Evolutionary conservation across 2,329 filamentous ascomycete species (phyloP).

Genomic region (Colletotrichum tamarilloi): DNA sequence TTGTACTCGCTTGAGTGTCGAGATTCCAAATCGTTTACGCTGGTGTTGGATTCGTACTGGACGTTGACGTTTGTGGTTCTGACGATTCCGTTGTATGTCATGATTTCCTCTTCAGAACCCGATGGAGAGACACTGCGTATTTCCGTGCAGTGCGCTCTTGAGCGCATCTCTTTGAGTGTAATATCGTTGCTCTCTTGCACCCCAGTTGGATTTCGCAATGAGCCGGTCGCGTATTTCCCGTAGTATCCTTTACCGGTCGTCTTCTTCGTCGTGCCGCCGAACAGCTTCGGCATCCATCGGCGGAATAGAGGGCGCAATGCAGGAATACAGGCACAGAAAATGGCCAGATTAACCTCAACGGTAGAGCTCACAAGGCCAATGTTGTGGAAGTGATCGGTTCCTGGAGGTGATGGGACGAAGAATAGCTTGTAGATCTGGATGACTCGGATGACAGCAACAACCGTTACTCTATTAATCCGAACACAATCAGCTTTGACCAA

Average conservation of each 20-base stretch:
- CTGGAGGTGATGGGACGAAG: conserved; percentile 11
- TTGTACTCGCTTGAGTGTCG: not conserved
- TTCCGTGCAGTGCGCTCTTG: conserved; percentile 40
- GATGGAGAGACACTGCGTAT: conserved; percentile 47
- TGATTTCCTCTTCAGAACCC: conserved; percentile 50
- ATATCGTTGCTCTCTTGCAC: not conserved
- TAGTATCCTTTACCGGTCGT: not conserved
- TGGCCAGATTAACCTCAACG: conserved; percentile 50
- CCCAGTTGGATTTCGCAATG: not conserved
- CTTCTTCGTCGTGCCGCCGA: not conserved
- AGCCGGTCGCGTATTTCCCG: not conserved
- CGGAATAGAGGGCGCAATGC: conserved; percentile 46
- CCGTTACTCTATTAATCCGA: conserved; percentile 42
- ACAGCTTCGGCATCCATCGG: conserved; percentile 32
- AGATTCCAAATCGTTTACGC: not conserved
- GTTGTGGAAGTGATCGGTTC: conserved; percentile 42
- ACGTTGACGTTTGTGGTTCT: conserved; percentile 43
- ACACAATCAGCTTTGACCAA: not conserved
- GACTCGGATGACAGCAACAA: conserved; percentile 47
- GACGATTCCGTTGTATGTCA: conserved; percentile 52
- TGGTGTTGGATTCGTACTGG: conserved; percentile 3
- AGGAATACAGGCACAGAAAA: conserved; percentile 49
- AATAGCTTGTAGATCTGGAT: conserved; percentile 41
- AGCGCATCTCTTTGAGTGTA: not conserved
- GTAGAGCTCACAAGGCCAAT: conserved; percentile 45